These are phyloP conservation scores for Primulina eburnea DNA, from an alignment of 257 asterid genomes.

Conservation along the genomic window DNA sequence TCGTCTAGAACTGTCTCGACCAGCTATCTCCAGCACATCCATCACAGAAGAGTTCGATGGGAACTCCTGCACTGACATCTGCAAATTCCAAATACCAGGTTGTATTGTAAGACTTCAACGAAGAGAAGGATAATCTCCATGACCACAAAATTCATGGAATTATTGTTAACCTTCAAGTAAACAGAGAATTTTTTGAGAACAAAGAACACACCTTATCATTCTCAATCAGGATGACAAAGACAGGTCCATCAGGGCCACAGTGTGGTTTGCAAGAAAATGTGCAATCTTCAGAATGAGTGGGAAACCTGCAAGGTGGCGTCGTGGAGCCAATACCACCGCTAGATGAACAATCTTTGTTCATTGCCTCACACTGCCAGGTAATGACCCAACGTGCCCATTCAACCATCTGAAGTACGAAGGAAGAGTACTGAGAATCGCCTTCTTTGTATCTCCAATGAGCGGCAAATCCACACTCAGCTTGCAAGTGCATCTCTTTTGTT, in stretches of 20 bases:
- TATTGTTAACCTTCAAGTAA: not conserved
- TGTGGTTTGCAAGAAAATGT: slow-evolving; percentile 69
- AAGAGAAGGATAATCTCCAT: not conserved
- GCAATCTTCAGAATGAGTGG: slow-evolving; percentile 78
- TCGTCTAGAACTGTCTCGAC: slow-evolving; percentile 67
- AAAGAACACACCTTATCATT: slow-evolving; percentile 71
- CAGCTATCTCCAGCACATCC: slow-evolving; percentile 65
- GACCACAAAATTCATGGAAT: not conserved
- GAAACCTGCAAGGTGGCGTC: slow-evolving; percentile 76
- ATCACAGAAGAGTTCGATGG: slow-evolving; percentile 66
- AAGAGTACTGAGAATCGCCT: slow-evolving; percentile 43
- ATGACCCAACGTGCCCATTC: slow-evolving; percentile 99
- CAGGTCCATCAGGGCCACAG: slow-evolving; percentile 72
- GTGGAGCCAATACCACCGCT: slow-evolving; percentile 44
- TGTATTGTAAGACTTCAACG: not conserved
- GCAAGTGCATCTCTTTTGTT: slow-evolving; percentile 95
- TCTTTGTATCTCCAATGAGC: slow-evolving; percentile 99
- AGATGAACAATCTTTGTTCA: slow-evolving; percentile 54
- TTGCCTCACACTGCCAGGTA: slow-evolving; percentile 92
- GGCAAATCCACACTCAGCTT: slow-evolving; percentile 96
- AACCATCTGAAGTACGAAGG: slow-evolving; percentile 92
- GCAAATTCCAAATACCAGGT: slow-evolving; percentile 25
- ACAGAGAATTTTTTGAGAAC: not conserved
- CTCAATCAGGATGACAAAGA: slow-evolving; percentile 74
- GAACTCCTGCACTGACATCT: slow-evolving; percentile 98